Evolutionary conservation across 257 asterid species (phyloP), one percentile per base, ranked within the genome.

Genomic region (Handroanthus guayacan): DNA sequence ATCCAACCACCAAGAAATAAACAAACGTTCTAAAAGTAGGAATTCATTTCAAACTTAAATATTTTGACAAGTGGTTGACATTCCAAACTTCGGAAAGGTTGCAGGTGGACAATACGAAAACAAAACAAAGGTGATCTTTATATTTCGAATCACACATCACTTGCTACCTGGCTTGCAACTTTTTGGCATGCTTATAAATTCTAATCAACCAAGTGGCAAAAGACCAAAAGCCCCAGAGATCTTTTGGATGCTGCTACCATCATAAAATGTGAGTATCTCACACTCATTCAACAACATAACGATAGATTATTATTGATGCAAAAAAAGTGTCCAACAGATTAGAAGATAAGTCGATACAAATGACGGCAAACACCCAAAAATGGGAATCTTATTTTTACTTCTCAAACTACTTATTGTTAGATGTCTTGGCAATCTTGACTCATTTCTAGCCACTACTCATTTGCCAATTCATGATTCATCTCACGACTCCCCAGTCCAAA

Each of bases 401-500:
- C 76, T 69, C 36, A 41, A 54, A 20, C 9, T 57, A 56, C 51
- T 56, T 38, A 31, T 14, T 41, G 38, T 54, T 45, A 38, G n/a
- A 62, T 57, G 54, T 39, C 31, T 31, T 51, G n/a, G 16, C 64
- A 18, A 9, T 56, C n/a, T 38, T 55, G 51, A 69, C 38, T 41
- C 39, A 77, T 7, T 67, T 45, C 17, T 16, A 3, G 65, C 69
- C 16, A 48, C 44, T 10, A 39, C 17, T n/a, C 56, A 47, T 44
- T 44, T 36, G 31, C 56, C 45, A 37, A 52, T 71, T 18, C 56
- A 65, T 13, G 37, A 52, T 71, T 18, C 56, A 65, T 13, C 71
- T 44, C 45, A n/a, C 11, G 54, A 47, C 72, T 44, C 36, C 6
- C 4, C 44, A 47, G 74, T 56, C 74, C 74, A 20, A 38, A 52